Conservation (phyloP, 1,139 yeast species). For the Pichia sp. region DNA sequence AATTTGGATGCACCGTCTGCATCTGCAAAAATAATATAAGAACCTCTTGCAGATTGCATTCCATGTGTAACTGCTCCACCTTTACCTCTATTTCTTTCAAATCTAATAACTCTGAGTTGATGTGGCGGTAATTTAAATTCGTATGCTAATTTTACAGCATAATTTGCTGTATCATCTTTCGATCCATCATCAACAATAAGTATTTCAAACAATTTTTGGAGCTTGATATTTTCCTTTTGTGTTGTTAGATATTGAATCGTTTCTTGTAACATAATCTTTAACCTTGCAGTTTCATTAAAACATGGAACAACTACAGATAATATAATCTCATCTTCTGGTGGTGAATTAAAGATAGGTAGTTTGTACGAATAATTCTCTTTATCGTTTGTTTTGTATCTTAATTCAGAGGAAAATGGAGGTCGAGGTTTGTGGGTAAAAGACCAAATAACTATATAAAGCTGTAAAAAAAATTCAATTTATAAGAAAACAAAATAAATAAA, state of each 20-base stretch:
- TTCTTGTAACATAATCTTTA: conserved; percentile 72
- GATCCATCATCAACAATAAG: conserved; percentile 91
- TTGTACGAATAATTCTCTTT: conserved; percentile 13
- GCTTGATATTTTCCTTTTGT: conserved; percentile 1
- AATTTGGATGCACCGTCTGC: conserved; percentile 96
- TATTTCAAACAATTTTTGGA: conserved; percentile 44
- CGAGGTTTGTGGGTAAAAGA: conserved; percentile 62
- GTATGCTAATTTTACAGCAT: conserved; percentile 63
- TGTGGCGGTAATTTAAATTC: conserved; percentile 48
- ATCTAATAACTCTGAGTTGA: conserved; percentile 58
- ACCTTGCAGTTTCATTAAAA: conserved; percentile 73
- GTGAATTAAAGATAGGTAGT: conserved; percentile 19
- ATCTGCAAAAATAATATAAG: conserved; percentile 79
- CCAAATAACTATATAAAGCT: conserved; percentile 39
- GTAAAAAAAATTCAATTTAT: not conserved
- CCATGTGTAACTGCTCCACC: conserved; percentile 99
- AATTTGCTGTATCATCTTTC: conserved; percentile 67
- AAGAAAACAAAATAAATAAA: not conserved
- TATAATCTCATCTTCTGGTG: conserved; percentile 33
- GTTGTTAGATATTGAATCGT: conserved; percentile 48
- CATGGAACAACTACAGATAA: conserved; percentile 85
- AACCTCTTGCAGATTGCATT: conserved; percentile 66
- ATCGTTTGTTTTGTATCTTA: conserved; percentile 39
- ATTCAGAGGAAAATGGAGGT: conserved; percentile 45
- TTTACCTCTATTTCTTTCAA: conserved; percentile 79